Base-by-base conservation (phyloP, 306 rosid species). In the Prunus mongolica region DNA sequence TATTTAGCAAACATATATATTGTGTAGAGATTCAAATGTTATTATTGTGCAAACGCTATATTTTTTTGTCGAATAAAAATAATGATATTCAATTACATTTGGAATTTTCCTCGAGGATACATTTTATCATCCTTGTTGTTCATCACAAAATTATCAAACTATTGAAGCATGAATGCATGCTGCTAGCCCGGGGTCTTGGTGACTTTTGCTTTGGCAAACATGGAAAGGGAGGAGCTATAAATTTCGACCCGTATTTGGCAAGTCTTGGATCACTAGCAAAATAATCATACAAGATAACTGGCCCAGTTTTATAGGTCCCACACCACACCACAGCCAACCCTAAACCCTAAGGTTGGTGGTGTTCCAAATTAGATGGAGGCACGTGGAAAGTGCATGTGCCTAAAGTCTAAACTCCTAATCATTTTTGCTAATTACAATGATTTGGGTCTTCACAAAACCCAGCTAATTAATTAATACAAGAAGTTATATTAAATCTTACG, bases 341-440 rank as follows among this genome's bases (percentile, higher is more conserved):
- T 34, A 6, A 65, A 46, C 73, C 46, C 25, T 74, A 58, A 66
- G 54, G 54, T 60, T 67, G 58, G 76, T 67, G 79, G n/a, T 56
- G 34, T 68, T 73, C 75, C 83, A 25, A 78, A 72, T 71, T 63
- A 52, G 13, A 64, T 22, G 60, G 83, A 32, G 67, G 67, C 79
- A 80, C 72, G 76, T 80, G 76, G 79, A 50, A 73, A 20, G 69
- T 18, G 56, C 30, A 28, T 30, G 67, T 38, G 2, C 22, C 52
- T 41, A 5, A 62, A 52, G 50, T 69, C 64, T 25, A 14, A 58
- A 51, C 27, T 18, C 8, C 24, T 8, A 8, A 69, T 62, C 10
- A 70, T 62, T 63, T 62, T 19, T 2, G 13, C 60, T 18, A 15
- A 15, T 50, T 52, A 68, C 44, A 69, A 75, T 41, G 30, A 75